Evolutionary conservation across 257 asterid species (phyloP), one percentile per base, ranked within the genome.

Genomic region (Nicotiana noctiflora): DNA sequence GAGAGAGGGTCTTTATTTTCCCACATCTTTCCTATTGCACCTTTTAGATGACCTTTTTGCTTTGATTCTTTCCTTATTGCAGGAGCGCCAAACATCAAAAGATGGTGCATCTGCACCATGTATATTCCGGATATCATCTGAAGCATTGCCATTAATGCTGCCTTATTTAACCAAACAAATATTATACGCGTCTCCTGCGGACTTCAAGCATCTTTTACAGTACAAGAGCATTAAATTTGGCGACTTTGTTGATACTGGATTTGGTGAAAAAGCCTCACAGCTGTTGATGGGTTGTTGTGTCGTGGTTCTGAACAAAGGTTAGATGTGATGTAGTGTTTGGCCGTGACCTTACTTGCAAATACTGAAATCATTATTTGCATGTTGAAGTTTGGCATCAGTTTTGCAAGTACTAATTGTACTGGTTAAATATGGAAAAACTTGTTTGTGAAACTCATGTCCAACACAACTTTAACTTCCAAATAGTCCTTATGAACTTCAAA

Each of bases 41-140:
- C 15, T 18, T 46, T 79, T 49, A 17, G 64, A 27, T 79, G 77
- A 79, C 60, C 3, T 52, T 51, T 11, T n/a, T 49, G 53, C 31
- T 74, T 34, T 75, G 59, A 51, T 17, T 59, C 29, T 84, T 29
- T 83, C 70, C 78, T 14, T 15, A 23, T 74, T 83, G 79, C 93
- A 95, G 99, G 99, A 93, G 88, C 87, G 99, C 61, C 99, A 95
- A 79, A 79, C 96, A 27, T 90, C 97, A n/a, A 93, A 87, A 85
- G 99, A 95, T 61, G 97, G 98, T 79, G 13, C 89, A 49, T 72
- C 93, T n/a, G 83, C 99, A 40, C 89, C 91, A 5, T 95, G 99
- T 87, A 25, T 88, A 76, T 95, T 93, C 89, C 90, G 99, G 68
- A 93, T 95, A 86, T 93, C 99, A 17, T 95, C 99, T 25, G 99